Conservation (phyloP, 331 rosid species). For the Acacia concinna region DNA sequence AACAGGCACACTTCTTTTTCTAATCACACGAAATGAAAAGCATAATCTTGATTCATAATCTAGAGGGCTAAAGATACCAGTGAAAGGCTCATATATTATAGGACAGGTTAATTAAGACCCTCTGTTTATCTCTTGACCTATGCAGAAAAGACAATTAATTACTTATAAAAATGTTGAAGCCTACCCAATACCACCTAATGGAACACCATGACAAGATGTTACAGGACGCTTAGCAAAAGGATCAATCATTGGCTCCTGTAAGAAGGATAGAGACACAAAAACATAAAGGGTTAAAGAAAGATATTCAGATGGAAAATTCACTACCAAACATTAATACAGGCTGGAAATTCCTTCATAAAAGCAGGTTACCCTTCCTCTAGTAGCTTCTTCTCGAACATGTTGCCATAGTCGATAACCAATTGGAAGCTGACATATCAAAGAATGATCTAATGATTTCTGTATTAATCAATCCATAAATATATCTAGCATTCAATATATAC, state of each 20-base stretch:
- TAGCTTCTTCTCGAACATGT: conserved; percentile 58
- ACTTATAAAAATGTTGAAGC: conserved; percentile 29
- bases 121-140: conserved; percentile 19
- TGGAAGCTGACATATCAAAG: conserved; percentile 65
- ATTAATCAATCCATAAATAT: conserved; percentile 2
- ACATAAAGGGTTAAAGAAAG: conserved; percentile 7
- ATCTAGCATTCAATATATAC: conserved; percentile 15
- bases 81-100: conserved; percentile 1
- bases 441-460: conserved; percentile 27
- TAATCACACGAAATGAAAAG: not conserved
- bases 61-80: conserved; percentile 7
- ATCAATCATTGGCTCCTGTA: conserved; percentile 54
- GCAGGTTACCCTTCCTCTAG: conserved; percentile 67
- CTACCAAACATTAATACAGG: conserved; percentile 23
- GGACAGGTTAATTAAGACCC: not conserved
- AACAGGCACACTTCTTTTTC: not conserved
- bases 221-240: conserved; percentile 59
- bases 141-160: conserved; percentile 13
- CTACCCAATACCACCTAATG: conserved; percentile 92
- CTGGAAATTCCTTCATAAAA: conserved; percentile 14
- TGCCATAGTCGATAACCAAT: conserved; percentile 71
- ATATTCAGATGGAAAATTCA: conserved; percentile 25
- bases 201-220: conserved; percentile 73
- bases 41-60: not conserved
- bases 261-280: conserved; percentile 29